Percentiles rank a stretch among this genome's conserved stretches.
Conservation (phyloP, 495 filamentous ascomycete species). For the Penicillium tannophilum region DNA sequence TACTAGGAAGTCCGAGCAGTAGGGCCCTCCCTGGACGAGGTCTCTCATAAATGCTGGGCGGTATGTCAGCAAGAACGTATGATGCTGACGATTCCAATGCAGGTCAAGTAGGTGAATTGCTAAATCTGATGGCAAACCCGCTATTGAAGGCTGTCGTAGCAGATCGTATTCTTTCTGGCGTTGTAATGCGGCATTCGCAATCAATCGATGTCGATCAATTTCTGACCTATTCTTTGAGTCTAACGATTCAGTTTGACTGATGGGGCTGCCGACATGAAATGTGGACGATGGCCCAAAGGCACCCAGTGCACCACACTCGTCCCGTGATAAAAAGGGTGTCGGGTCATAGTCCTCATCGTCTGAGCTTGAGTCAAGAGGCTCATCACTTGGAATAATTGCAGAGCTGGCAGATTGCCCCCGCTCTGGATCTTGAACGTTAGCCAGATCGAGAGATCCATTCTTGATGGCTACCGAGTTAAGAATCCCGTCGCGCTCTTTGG, state of each 20-base stretch:
- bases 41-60: slow-evolving; percentile 42
- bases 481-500: not conserved
- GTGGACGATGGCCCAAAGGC: slow-evolving; percentile 3
- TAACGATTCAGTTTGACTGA: not conserved
- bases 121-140: slow-evolving; percentile 9
- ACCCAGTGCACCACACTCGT: not conserved
- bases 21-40: slow-evolving; percentile 33
- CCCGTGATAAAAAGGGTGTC: not conserved
- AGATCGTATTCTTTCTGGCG: slow-evolving; percentile 6
- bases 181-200: slow-evolving; percentile 9
- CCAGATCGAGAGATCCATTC: not conserved
- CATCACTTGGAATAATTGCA: not conserved
- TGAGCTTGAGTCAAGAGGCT: not conserved
- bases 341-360: slow-evolving; percentile 2
- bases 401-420: not conserved
- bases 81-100: slow-evolving; percentile 38
- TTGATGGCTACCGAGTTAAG: not conserved
- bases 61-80: slow-evolving; percentile 36
- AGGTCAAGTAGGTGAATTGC: slow-evolving; percentile 21
- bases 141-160: not conserved
- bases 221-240: slow-evolving; percentile 3
- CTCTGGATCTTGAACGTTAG: not conserved
- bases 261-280: slow-evolving; percentile 2
- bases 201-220: slow-evolving; percentile 2
- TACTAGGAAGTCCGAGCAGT: slow-evolving; percentile 38